These are phyloP conservation scores for Pyrenula aspistea DNA, from an alignment of 495 filamentous ascomycete genomes.

Conservation along the genomic window DNA sequence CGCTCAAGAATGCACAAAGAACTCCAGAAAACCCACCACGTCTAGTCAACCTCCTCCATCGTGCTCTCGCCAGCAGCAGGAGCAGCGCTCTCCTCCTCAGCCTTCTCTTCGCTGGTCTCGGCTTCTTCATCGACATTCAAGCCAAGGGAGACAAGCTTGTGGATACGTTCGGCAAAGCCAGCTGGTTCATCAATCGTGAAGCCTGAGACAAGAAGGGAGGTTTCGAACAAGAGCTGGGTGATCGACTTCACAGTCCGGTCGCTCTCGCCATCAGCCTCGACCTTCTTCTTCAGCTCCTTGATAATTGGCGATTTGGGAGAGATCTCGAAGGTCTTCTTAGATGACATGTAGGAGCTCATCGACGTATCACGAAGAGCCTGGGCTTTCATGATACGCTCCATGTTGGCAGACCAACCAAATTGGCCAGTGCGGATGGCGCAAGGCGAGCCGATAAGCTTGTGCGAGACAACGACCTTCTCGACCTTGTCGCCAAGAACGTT, in stretches of 20 bases:
- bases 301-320: conserved; percentile 96
- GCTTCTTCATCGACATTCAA: conserved; percentile 91
- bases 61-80: conserved; percentile 50
- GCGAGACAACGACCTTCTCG: conserved; percentile 98
- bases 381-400: conserved; percentile 99
- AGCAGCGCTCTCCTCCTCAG: conserved; percentile 45
- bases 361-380: conserved; percentile 99
- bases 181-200: conserved; percentile 99
- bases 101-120: conserved; percentile 54
- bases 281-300: conserved; percentile 98
- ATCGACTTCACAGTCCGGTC: conserved; percentile 98
- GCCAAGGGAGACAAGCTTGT: conserved; percentile 94
- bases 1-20: neutral
- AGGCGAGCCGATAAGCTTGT: conserved; percentile 92
- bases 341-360: conserved; percentile 99
- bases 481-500: conserved; percentile 99
- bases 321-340: conserved; percentile 99
- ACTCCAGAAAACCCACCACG: conserved; percentile 5
- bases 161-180: conserved; percentile 94
- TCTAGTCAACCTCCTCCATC: conserved; percentile 68
- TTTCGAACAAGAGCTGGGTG: conserved; percentile 95
- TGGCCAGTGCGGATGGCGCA: conserved; percentile 99
- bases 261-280: conserved; percentile 91
- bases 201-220: conserved; percentile 91
- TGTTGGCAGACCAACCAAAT: conserved; percentile 99